Evolutionary conservation across 2,329 filamentous ascomycete species (phyloP), one percentile per base, ranked within the genome.

Genomic region (Plectosphaerella sp.): DNA sequence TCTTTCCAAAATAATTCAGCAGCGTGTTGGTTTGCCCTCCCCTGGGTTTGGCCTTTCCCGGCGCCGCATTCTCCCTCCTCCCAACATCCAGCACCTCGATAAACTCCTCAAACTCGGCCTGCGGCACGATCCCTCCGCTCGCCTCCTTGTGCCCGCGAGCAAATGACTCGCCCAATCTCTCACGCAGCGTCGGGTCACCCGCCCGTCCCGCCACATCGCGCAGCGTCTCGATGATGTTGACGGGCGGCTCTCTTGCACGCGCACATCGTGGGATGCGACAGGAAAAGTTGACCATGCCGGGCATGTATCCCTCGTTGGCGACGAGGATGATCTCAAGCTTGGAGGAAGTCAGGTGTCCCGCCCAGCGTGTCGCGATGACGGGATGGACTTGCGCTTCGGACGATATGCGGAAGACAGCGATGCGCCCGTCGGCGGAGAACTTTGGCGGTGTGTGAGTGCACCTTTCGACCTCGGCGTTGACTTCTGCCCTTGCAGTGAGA

Each of bases 121-220:
- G 73, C 0, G 74, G 73, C 0, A 88, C 79, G 45, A 86, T 54
- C 0, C 85, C 86, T 1, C 85, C 85, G 47, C 80, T 85, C 0
- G 84, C 85, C 60, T 87, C 83, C 54, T 83, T 86, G 56, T 88
- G 85, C 0, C 86, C 85, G 49, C 79, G 73, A 1, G 84, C 85
- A 60, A 88, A 88, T 24, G 76, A 83, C 47, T 83, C 77, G 0
- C 85, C 84, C 11, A 87, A 61, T 14, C 83, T 66, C 50, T 78
- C 70, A 4, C 66, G 60, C 51, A 73, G 55, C 5, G 67, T 72
- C 33, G 66, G 61, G 35, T 71, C 68, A 11, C 67, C 65, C 16
- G 69, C 70, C 15, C 59, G 61, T 36, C 69, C 68, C 28, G 80
- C 84, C 43, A 82, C 75, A 2, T 64, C 71, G 58, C 75, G 73